A percentile compares a stretch with the other conserved stretches of the same genome.
Conservation (phyloP, 108 stramenopile genomes). For the Fragilariopsis cylindrus region DNA sequence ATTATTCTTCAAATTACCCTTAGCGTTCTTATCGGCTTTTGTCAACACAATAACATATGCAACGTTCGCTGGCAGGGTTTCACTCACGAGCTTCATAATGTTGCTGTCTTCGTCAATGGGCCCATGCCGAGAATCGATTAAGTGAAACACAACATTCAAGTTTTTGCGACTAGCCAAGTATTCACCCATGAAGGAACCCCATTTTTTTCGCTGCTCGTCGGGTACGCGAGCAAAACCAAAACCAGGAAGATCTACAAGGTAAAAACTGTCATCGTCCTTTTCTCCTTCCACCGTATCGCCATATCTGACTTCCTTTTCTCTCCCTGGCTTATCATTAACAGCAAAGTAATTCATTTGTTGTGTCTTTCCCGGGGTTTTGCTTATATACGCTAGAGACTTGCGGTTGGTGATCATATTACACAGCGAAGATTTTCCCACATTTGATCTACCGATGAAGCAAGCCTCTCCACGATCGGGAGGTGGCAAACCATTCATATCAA, state of each 20-base stretch:
- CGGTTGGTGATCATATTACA: constrained; percentile 94
- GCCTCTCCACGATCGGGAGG: constrained; percentile 82
- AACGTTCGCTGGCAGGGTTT: constrained; percentile 45
- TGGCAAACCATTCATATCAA: constrained; percentile 84
- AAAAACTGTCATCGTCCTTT: constrained; percentile 84
- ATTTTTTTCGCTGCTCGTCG: constrained; percentile 72
- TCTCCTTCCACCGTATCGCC: constrained; percentile 76
- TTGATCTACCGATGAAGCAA: constrained; percentile 90
- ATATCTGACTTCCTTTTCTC: constrained; percentile 80
- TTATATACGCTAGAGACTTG: constrained; percentile 89
- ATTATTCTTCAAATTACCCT: constrained; percentile 57
- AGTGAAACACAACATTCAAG: constrained; percentile 86
- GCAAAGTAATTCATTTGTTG: constrained; percentile 95
- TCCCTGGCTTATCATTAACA: constrained; percentile 88
- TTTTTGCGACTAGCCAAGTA: constrained; percentile 72
- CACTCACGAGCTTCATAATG: constrained; percentile 84
- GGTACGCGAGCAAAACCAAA: constrained; percentile 96
- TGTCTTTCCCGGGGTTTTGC: constrained; percentile 95
- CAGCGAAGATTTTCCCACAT: constrained; percentile 92
- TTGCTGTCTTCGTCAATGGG: constrained; percentile 87
- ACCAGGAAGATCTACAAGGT: constrained; percentile 93
- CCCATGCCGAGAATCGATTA: constrained; percentile 92
- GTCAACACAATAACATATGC: constrained; percentile 90
- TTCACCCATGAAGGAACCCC: constrained; percentile 79
- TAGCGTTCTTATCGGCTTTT: constrained; percentile 94